phyloP scores from a whole-genome alignment of 2,329 filamentous ascomycete genomes.

The Alternaria dauci region DNA sequence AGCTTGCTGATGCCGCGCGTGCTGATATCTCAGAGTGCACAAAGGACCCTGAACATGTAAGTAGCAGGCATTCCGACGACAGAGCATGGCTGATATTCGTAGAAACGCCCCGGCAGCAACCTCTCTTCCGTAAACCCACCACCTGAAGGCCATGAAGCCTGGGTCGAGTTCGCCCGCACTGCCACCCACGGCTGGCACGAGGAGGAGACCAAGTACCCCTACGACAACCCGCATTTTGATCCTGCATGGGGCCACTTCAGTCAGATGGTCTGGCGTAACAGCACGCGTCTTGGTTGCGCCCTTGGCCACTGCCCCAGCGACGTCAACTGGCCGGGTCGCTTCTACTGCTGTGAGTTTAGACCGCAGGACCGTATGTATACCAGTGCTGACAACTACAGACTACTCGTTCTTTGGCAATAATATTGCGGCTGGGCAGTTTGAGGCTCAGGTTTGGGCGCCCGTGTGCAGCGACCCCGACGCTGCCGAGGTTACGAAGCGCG shows the following conservation, averaged over 20 bases:
- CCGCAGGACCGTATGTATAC: accelerated
- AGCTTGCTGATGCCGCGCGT: constrained; percentile 38
- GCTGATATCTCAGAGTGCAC: constrained; percentile 38
- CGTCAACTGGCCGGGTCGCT: constrained; percentile 38
- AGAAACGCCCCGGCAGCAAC: constrained; percentile 47
- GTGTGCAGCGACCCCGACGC: constrained; percentile 37
- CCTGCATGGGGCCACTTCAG: constrained; percentile 50
- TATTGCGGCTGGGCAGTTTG: constrained; percentile 39
- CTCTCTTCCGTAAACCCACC: constrained; percentile 40
- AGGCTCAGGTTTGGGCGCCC: constrained; percentile 43
- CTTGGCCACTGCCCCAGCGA: constrained; percentile 36
- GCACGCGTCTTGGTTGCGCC: constrained; percentile 48
- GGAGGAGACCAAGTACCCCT: constrained; percentile 48
- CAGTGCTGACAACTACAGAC: constrained; percentile 32
- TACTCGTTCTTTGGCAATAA: constrained; percentile 48
- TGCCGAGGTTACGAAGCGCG: constrained; percentile 26
- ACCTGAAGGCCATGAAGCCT: constrained; percentile 34
- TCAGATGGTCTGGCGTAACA: constrained; percentile 52
- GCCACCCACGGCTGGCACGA: constrained; percentile 49
- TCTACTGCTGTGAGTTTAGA: constrained; percentile 47
- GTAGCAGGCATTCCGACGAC: constrained; percentile 1
- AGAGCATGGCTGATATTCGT: constrained; percentile 10
- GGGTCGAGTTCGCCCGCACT: constrained; percentile 41
- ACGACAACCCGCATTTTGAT: constrained; percentile 40
- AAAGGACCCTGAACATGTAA: constrained; percentile 38